Evolutionary conservation across 108 stramenopile species (phyloP), one percentile per base, ranked within the genome.

Genomic region (Epithemia pelagica): DNA sequence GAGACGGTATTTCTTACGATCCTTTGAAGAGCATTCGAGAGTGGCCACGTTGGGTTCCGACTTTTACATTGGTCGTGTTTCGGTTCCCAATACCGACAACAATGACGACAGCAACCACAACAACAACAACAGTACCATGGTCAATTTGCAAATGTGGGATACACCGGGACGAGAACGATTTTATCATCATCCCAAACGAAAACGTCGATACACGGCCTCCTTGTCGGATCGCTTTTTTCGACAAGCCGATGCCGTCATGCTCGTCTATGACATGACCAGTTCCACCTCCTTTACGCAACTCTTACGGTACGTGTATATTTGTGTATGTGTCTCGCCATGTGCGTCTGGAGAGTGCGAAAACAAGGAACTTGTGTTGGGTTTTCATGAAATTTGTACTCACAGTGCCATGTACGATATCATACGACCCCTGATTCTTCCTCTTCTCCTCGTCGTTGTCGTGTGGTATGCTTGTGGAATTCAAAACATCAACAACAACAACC

Each of bases 221-320:
- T 52, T 82, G 30, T 62, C 67, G 0, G 81, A 86, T 66, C 70
- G 71, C n/a, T 79, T 92, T 33, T 85, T 88, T 51, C 72, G 72
- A 58, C 75, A 84, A 58, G 66, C 83, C 0, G 86, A 92, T 77
- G 85, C 77, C 19, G 82, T 79, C 58, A 74, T 87, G 69, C 66
- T 92, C 27, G 87, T 90, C 20, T 92, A 92, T 53, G 91, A 92
- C 62, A 80, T 84, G 21, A 89, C 88, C 2, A 79, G 77, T 7
- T 82, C 78, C 52, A 86, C 80, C 18, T 85, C 83, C 2, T 92
- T 92, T 65, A 71, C 81, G n/a, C 84, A 83, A 65, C 69, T 90
- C 21, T 71, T 88, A 60, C 5, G 37, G 37, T 46, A 46, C 10
- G 37, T n/a, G n/a, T n/a, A n/a, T n/a, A n/a, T n/a, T n/a, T n/a